Evolutionary conservation across 2,329 filamentous ascomycete genomes (phyloP).

Genomic region (Coniella vitis): DNA sequence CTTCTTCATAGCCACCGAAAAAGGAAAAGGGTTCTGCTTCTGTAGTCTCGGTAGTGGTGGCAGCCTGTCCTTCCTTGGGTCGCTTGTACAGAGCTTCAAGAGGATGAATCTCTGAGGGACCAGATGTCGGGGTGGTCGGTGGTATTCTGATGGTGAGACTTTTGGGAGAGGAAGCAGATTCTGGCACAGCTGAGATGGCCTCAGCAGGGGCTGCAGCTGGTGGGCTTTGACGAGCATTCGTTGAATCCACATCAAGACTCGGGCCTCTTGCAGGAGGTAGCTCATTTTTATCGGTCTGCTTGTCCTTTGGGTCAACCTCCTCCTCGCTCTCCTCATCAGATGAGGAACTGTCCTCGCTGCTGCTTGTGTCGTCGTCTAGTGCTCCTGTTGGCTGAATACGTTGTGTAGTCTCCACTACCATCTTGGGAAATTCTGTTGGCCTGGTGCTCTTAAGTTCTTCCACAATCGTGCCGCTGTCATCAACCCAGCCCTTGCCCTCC

Average conservation of each 20-base stretch:
- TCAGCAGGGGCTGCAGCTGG: conserved; percentile 12
- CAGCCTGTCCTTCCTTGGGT: conserved; percentile 36
- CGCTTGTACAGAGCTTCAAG: conserved; percentile 90
- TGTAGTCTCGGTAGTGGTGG: conserved; percentile 30
- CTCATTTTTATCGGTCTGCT: not conserved
- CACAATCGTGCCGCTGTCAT: conserved; percentile 68
- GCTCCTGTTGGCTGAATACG: conserved; percentile 1
- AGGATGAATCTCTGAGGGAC: conserved; percentile 61
- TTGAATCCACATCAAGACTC: not conserved
- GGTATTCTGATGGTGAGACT: conserved; percentile 51
- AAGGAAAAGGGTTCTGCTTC: conserved; percentile 67
- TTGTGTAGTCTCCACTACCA: conserved; percentile 11
- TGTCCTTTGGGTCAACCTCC: too few relatives aligned
- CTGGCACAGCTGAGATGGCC: conserved; percentile 33
- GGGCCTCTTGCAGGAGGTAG: not conserved
- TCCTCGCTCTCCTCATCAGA: conserved; percentile 12
- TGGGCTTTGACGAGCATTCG: not conserved
- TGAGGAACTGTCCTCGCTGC: conserved; percentile 18
- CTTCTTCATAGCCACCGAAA: conserved; percentile 52
- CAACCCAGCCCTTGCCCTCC: conserved; percentile 83
- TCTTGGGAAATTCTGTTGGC: conserved; percentile 22
- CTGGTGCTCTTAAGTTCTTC: conserved; percentile 46
- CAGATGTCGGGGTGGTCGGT: conserved; percentile 34
- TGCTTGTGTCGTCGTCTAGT: conserved; percentile 20
- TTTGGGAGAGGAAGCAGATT: conserved; percentile 43